Evolutionary conservation across 2,329 filamentous ascomycete species (phyloP), one percentile per base, ranked within the genome.

Genomic region (Sporothrix schenckii): DNA sequence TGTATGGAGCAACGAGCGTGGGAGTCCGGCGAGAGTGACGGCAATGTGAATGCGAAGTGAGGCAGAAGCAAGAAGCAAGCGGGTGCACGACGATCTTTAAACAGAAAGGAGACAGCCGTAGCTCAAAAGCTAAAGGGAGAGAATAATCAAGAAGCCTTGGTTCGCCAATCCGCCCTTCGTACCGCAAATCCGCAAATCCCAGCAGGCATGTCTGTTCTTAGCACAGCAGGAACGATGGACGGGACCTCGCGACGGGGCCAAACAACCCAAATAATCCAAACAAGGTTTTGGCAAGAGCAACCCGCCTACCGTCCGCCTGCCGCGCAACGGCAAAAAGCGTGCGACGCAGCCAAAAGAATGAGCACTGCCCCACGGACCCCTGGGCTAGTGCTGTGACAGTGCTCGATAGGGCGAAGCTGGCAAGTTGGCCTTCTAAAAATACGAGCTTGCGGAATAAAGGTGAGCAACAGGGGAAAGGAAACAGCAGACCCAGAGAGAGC

Each of bases 351-450:
- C 52, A 50, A 34, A 47, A 21, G 27, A 67, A 53, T 27, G 50
- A 54, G 30, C 19, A 50, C 54, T 16, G 54, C 67, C 67, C 44
- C 54, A 49, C 66, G 19, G 67, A 61, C 54, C 67, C 54, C 67
- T 69, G 67, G 54, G 16, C 67, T 52, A 50, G 24, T 24, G 53
- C 66, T 60, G 41, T 52, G 50, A 54, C 49, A 54, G 49, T 54
- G 65, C 27, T 66, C 14, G 6, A 30, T 53, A 34, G 44, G 49
- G 49, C 44, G 27, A 21, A 53, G 47, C 47, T 60, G 39, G n/a
- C 39, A 5, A 34, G 34, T 6, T 34, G 34, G 34, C 34, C 27
- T 10, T 21, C 30, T 41, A 60, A 60, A 41, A 60, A 60, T 60
- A 60, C 56, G 39, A 47, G 58, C 54, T 11, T 19, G 54, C 13